Base-by-base conservation (phyloP, 164 flowering plant species). In the Taxillus chinensis region DNA sequence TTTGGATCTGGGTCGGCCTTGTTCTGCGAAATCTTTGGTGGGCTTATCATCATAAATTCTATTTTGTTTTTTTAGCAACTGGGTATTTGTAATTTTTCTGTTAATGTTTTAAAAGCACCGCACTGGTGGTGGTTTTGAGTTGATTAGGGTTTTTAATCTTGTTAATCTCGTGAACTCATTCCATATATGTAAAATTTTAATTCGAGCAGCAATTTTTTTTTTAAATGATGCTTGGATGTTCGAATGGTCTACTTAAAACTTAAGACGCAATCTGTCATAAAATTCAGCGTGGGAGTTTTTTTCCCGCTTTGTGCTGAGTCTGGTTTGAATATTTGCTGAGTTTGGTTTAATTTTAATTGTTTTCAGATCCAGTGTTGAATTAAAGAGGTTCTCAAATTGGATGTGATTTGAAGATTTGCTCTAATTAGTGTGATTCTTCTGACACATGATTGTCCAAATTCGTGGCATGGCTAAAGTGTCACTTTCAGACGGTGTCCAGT, bases 331-430 rank as follows among this genome's bases (percentile, higher is more conserved):
- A 27, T 43, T 43, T 43, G 10, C 45, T 59, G 46, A 59, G 16
- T 61, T 60, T 57, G 55, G 53, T 40, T 59, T 7, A 58, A 41
- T 41, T 60, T 53, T 10, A 45, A 41, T 39, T n/a, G 10, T n/a
- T 57, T 59, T 56, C 68, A 65, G 79, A 72, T 76, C 72, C 60
- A 60, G 8, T 60, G 67, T 60, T 43, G 14, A n/a, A 8, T 12
- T 4, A 49, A 58, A 61, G 62, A 38, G 62, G 37, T 40, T 43
- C 7, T 42, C 12, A 55, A 66, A 60, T 62, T n/a, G 38, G 65
- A 39, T 63, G 64, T 62, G 62, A 53, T 60, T 42, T 73, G 46
- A 46, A 58, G n/a, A 39, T 4, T 43, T 9, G 46, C 7, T 6
- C 7, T 9, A 16, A 41, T 42, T 8, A 17, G 38, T 61, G 72